Percentiles rank a stretch among this genome's conserved stretches.
These are phyloP conservation scores for Pichia sp. DNA, from an alignment of 1,139 yeast genomes.

Conservation along the genomic window DNA sequence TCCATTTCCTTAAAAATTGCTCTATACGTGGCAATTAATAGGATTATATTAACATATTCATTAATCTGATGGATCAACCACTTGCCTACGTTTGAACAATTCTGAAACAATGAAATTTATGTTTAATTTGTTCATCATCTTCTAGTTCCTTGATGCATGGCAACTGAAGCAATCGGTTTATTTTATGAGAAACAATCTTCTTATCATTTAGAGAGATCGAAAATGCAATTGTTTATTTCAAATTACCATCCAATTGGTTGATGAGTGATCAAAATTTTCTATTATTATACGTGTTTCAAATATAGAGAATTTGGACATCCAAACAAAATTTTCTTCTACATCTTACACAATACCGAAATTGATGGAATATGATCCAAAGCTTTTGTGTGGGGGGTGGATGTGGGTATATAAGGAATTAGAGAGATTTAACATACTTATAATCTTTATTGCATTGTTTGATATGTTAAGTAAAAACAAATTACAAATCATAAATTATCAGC, in stretches of 20 bases:
- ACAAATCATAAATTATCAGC: conserved; percentile 36
- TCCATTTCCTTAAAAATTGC: no score
- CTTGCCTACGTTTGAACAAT: no score
- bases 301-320: conserved; percentile 10
- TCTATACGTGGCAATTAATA: no score
- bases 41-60: not conserved
- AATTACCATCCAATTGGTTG: conserved; percentile 48
- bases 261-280: conserved; percentile 39
- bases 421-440: conserved; percentile 64
- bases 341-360: conserved; percentile 22
- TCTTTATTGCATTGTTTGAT: conserved; percentile 52
- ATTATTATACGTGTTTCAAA: conserved; percentile 18
- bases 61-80: no score
- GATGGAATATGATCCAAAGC: conserved; percentile 1
- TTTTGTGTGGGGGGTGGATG: no score
- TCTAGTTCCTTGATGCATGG: conserved; percentile 74
- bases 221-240: conserved; percentile 51
- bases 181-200: conserved; percentile 60
- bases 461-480: conserved; percentile 33
- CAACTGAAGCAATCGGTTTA: conserved; percentile 59
- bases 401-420: conserved; percentile 42
- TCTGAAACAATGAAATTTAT: conserved; percentile 50
- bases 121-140: conserved; percentile 52
- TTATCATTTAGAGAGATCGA: conserved; percentile 61
- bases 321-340: conserved; percentile 16